These are phyloP conservation scores for Dryas octopetala DNA, from an alignment of 306 rosid genomes.

Conservation along the genomic window DNA sequence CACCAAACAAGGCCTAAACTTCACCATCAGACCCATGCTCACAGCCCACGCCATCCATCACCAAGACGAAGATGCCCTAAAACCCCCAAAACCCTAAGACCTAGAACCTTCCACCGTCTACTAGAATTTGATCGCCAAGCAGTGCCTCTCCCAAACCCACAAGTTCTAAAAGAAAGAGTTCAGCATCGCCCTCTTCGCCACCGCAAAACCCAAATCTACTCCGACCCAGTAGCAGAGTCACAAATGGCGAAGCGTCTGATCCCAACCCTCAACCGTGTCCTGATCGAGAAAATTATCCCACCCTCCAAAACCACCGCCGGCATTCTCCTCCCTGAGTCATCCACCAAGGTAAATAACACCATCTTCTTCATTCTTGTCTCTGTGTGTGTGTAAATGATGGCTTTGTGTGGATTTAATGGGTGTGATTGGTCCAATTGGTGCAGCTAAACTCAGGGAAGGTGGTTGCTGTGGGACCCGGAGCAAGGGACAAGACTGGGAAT, in stretches of 20 bases:
- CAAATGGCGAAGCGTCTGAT: constrained; percentile 85
- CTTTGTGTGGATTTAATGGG: not conserved
- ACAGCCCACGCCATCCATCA: not conserved
- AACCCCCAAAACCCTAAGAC: constrained; percentile 41
- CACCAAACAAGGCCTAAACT: not conserved
- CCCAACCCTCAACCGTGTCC: constrained; percentile 73
- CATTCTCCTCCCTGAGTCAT: constrained; percentile 76
- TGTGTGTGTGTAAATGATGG: not conserved
- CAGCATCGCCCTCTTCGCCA: not conserved
- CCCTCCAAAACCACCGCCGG: constrained; percentile 82
- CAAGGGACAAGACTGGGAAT: constrained; percentile 63
- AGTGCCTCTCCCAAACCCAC: not conserved
- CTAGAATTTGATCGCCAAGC: constrained; percentile 30
- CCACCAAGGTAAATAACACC: constrained; percentile 56
- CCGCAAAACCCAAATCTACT: too few relatives aligned
- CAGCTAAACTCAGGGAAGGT: constrained; percentile 90
- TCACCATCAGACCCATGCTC: not conserved
- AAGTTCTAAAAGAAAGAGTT: constrained; percentile 12
- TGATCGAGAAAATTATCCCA: constrained; percentile 75
- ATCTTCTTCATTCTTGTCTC: not conserved
- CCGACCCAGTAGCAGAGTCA: not conserved
- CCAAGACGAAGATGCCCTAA: constrained; percentile 1
- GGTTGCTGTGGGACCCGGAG: constrained; percentile 82
- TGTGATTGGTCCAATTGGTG: not conserved
- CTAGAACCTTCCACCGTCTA: constrained; percentile 61